Evolutionary conservation across 768 basidiomycete genomes (phyloP).

Genomic region (Podaxis rugospora): DNA sequence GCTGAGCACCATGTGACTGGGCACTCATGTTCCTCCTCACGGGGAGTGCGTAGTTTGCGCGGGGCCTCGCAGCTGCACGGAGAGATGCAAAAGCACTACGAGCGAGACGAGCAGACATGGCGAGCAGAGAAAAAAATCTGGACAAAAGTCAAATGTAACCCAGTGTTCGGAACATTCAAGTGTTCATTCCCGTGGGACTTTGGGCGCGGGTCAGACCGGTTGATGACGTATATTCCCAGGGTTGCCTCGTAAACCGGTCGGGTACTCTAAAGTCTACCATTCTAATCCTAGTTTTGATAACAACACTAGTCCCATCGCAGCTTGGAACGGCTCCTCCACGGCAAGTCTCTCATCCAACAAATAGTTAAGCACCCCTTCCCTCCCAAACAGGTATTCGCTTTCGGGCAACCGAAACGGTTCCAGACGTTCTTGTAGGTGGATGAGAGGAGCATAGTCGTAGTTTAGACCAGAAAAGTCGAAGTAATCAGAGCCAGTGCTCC

Average conservation of each 20-base stretch:
- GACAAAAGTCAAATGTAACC: constrained; percentile 4
- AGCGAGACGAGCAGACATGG: constrained; percentile 36
- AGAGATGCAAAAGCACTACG: constrained; percentile 29
- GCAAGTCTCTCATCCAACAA: constrained; percentile 31
- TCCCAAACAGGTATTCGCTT: constrained; percentile 13
- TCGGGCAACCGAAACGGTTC: constrained; percentile 20
- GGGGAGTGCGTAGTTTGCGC: constrained; percentile 19
- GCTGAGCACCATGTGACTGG: constrained; percentile 28
- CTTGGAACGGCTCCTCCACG: constrained; percentile 36
- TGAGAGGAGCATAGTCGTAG: constrained; percentile 12
- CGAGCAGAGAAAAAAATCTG: neutral
- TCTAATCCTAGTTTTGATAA: constrained; percentile 33
- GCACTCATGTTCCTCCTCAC: constrained; percentile 31
- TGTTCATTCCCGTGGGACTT: constrained; percentile 18
- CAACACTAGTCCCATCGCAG: constrained; percentile 44
- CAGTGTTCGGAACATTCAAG: constrained; percentile 5
- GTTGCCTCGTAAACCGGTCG: neutral
- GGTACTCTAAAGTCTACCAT: constrained; percentile 19
- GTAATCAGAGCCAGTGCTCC: neutral
- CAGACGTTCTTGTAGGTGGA: constrained; percentile 28
- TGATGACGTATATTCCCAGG: constrained; percentile 8
- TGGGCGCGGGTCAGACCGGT: constrained; percentile 35
- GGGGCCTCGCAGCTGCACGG: constrained; percentile 26
- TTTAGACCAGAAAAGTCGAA: constrained; percentile 7
- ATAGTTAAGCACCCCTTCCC: constrained; percentile 23